Percentiles rank a stretch among this genome's conserved stretches.
Conservation (phyloP, 2,329 filamentous ascomycete genomes). For the Pseudogymnoascus sp. region DNA sequence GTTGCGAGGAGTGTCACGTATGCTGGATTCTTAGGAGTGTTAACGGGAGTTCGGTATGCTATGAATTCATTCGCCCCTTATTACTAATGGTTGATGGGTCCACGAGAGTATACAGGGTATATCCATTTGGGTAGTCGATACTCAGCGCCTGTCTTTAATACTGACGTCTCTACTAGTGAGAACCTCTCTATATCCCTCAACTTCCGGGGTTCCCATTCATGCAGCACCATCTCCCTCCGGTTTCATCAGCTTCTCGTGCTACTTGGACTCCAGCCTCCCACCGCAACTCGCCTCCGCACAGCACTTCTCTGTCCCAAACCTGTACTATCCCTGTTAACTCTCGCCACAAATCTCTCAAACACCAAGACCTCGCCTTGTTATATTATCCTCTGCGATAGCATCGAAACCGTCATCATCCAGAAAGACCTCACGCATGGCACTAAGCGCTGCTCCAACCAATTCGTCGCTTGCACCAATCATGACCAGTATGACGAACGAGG, state of each 20-base stretch:
- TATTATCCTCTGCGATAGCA: slow-evolving; percentile 46
- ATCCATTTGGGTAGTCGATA: not conserved
- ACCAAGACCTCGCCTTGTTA: slow-evolving; percentile 48
- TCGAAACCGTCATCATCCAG: slow-evolving; percentile 42
- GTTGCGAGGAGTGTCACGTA: slow-evolving; percentile 43
- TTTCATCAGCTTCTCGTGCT: slow-evolving; percentile 48
- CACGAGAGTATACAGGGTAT: not conserved
- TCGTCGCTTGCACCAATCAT: slow-evolving; percentile 52
- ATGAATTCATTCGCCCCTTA: not conserved
- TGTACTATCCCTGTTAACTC: slow-evolving; percentile 13
- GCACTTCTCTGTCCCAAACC: slow-evolving; percentile 18
- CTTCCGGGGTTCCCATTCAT: slow-evolving; percentile 43
- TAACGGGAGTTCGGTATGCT: slow-evolving; percentile 41
- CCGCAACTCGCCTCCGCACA: slow-evolving; percentile 43
- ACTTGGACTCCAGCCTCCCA: slow-evolving; percentile 45
- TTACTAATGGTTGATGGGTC: not conserved
- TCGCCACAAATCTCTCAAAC: slow-evolving; percentile 28
- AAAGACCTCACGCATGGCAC: slow-evolving; percentile 45
- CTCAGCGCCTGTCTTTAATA: not conserved
- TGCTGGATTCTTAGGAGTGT: slow-evolving; percentile 43
- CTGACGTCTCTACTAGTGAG: slow-evolving; percentile 23
- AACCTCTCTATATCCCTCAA: slow-evolving; percentile 42
- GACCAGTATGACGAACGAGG: slow-evolving; percentile 29
- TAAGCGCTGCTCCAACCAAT: slow-evolving; percentile 38
- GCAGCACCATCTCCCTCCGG: slow-evolving; percentile 31